Percentiles rank a stretch among this genome's conserved stretches.
Conservation (phyloP, 768 basidiomycete species). For the Suillus subluteus region DNA sequence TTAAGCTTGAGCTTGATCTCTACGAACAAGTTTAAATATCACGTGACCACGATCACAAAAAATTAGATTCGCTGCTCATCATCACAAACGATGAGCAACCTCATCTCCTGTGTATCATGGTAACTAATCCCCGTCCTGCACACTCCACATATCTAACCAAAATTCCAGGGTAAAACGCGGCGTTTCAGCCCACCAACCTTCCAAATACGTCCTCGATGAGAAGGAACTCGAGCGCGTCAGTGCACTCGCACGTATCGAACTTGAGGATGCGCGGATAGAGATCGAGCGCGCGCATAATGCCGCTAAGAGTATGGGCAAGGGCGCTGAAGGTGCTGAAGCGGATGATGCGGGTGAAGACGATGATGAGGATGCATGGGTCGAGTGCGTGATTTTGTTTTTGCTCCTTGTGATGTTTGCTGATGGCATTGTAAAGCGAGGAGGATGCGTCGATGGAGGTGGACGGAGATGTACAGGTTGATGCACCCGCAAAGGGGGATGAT, state of each 20-base stretch:
- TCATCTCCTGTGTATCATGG: slow-evolving; percentile 77
- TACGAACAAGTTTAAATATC: background rate
- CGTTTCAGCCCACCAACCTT: slow-evolving; percentile 70
- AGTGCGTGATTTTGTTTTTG: slow-evolving; percentile 60
- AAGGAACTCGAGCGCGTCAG: slow-evolving; percentile 89
- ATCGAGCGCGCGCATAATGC: slow-evolving; percentile 81
- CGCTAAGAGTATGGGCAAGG: slow-evolving; percentile 69
- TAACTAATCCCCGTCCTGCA: slow-evolving; percentile 19
- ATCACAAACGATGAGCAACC: slow-evolving; percentile 58
- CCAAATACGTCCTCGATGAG: slow-evolving; percentile 90
- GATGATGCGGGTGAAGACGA: slow-evolving; percentile 57
- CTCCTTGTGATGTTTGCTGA: slow-evolving; percentile 21
- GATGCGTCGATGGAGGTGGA: slow-evolving; percentile 70
- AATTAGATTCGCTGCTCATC: background rate
- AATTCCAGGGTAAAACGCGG: slow-evolving; percentile 76
- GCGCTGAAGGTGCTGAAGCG: slow-evolving; percentile 66
- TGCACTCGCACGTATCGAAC: slow-evolving; percentile 80
- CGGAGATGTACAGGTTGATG: slow-evolving; percentile 30
- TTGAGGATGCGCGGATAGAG: slow-evolving; percentile 89
- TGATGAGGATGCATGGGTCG: slow-evolving; percentile 73
- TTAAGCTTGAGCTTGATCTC: no score
- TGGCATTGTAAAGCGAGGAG: slow-evolving; percentile 42
- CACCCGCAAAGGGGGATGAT: slow-evolving; percentile 56
- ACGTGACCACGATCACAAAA: slow-evolving; percentile 1
- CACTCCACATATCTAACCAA: slow-evolving; percentile 2